Evolutionary conservation across 208 protist genomes (phyloP), one percentile per base, ranked within the genome.

Genomic region (Herpetomonas tarakana): DNA sequence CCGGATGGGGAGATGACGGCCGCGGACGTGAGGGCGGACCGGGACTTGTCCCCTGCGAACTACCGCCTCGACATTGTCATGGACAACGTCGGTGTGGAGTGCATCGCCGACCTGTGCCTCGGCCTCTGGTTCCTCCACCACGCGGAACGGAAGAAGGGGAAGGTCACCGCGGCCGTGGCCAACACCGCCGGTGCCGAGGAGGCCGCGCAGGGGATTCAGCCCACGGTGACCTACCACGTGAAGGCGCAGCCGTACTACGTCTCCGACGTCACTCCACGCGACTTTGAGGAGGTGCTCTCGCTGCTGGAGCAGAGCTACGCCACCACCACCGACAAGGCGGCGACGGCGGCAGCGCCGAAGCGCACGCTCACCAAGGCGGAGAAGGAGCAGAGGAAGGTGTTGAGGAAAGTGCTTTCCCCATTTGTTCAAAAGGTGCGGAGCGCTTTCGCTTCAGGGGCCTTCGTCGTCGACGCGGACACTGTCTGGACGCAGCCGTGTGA

Each of bases 191-290:
- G 35, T 6, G 35, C 35, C 9, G 35, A 41, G 14, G 35, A 41
- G 35, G 35, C 35, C 35, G 35, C 35, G 35, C 9, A 6, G 14
- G 35, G 9, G 9, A 41, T 41, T 41, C 9, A 59, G 1, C 65
- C 74, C 14, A 44, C 61, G 18, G 81, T 92, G 0, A 70, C 67
- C 2, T 81, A 85, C 35, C 91, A 96, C 52, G 86, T 93, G 39
- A 96, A 96, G 65, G 62, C 64, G 45, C 86, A 93, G 74, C 85
- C 91, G 21, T 97, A 93, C 68, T 97, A 94, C 69, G 83, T 97
- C 30, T 93, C 85, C 3, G 91, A 97, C 58, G 81, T 91, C 28
- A 94, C 86, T 0, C 75, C 81, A 9, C 71, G 65, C 26, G 91
- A 97, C 77, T 84, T 97, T 54, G 65, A 58, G 24, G 46, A 71